Evolutionary conservation across 139 green algal species (phyloP), one percentile per base, ranked within the genome.

Genomic region (Haematococcus lacustris): DNA sequence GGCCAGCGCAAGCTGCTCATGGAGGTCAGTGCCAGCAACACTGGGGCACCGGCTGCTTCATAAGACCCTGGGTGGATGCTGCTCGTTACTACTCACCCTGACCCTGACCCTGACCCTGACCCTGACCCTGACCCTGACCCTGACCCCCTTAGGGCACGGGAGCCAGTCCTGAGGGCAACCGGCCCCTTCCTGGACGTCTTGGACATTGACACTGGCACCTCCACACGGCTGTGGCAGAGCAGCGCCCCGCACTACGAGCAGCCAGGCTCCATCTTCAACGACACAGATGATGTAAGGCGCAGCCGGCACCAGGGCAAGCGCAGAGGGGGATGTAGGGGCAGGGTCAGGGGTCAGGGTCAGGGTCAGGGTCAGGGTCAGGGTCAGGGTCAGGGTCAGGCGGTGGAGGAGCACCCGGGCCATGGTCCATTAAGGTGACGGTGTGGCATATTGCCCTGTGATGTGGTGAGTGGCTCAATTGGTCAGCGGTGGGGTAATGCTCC

Each of bases 181-280:
- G 75, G 41, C 43, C 95, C 95, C 32, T 99, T 98, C 80, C 74
- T 99, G 75, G 95, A 98, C 59, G 68, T 88, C 69, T n/a, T 90
- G 43, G 81, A 95, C 78, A 66, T 92, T 23, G 80, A 86, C 30
- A 62, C 75, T 63, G 76, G 76, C 60, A 79, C 90, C 69, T 91
- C 76, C 25, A 50, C 80, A 68, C 82, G 91, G 51, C 82, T 98
- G 37, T 98, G 94, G 94, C 88, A 93, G 80, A 93, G 86, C 79
- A 65, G 32, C 32, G 73, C 80, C 1, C 87, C 90, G 1, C 84
- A 78, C 76, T 91, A 91, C 41, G 94, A 98, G 83, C 75, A 66
- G 60, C 73, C 88, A 2, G 87, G 83, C 6, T 81, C 75, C 50
- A 85, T 94, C 77, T 85, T 96, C 78, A 87, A 61, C 65, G 89